phyloP scores from a whole-genome alignment of 768 basidiomycete genomes.

The Tylopilus balloui region DNA sequence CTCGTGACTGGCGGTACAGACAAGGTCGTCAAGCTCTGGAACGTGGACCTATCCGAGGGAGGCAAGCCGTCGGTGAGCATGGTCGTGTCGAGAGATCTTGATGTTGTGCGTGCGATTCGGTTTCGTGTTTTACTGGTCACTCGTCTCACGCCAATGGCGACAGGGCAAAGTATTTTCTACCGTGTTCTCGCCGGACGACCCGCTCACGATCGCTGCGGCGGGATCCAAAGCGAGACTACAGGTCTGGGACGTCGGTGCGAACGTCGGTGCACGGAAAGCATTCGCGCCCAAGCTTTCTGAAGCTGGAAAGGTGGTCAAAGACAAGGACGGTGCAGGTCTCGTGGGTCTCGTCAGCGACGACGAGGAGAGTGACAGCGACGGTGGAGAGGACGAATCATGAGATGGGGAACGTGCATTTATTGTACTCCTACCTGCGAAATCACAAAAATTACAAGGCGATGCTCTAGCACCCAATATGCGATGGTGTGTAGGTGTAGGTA shows the following conservation, averaged over 20 bases:
- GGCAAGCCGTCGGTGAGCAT: slow-evolving; percentile 76
- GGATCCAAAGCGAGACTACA: slow-evolving; percentile 93
- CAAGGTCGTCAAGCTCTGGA: slow-evolving; percentile 96
- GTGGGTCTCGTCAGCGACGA: slow-evolving; percentile 66
- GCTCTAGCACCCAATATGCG: slow-evolving; percentile 7
- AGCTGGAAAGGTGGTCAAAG: slow-evolving; percentile 64
- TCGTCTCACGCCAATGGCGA: slow-evolving; percentile 4
- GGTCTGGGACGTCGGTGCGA: slow-evolving; percentile 91
- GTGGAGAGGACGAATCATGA: slow-evolving; percentile 30
- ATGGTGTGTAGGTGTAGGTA: slow-evolving; percentile 17
- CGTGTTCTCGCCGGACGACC: slow-evolving; percentile 90
- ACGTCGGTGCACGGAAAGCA: slow-evolving; percentile 74
- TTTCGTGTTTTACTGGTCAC: background rate
- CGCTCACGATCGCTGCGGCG: slow-evolving; percentile 88
- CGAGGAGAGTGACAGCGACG: slow-evolving; percentile 59
- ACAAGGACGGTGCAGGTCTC: slow-evolving; percentile 62
- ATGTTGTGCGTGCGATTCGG: slow-evolving; percentile 57
- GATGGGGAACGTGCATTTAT: background rate
- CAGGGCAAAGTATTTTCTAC: slow-evolving; percentile 97
- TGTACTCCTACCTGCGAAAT: background rate
- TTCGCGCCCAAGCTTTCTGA: slow-evolving; percentile 75
- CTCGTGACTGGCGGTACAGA: slow-evolving; percentile 93
- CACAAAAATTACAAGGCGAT: slow-evolving; percentile 2
- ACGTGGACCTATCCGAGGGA: slow-evolving; percentile 61
- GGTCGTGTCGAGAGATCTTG: slow-evolving; percentile 84